Base-by-base conservation (phyloP, 1,139 yeast genomes). In the Tardiomyces depauwii region DNA sequence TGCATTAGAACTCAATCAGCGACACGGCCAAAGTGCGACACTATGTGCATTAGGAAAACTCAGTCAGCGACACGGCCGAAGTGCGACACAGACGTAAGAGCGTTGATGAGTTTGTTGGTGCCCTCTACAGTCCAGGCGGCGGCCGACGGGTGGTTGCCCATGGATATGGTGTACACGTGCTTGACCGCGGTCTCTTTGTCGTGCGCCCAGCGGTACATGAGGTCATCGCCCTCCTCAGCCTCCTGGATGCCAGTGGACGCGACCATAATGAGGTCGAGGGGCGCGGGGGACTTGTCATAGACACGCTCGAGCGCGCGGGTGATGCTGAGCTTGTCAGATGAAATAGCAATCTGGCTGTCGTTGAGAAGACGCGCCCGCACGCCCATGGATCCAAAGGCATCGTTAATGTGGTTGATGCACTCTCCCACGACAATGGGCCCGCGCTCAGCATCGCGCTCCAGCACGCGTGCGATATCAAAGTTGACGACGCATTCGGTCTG, bases 381-480 rank as follows among this genome's bases (percentile, higher is more conserved):
- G 28, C 82, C 82, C 44, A 73, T 77, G 21, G 67, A 68, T 16
- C 76, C 74, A 59, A 79, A 86, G 25, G 82, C 67, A 38, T 83
- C 93, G 63, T 89, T 88, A 48, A 89, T 78, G 60, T 88, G 91
- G 39, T 88, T 82, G 46, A 88, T 81, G 49, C 85, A 75, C 56
- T 88, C 96, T 42, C 96, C 96, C 67, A 87, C 76, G 14, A 82
- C 74, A 45, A 79, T 74, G 40, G 74, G 66, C 43, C 80, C 78
- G 53, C 93, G 73, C 44, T 80, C 86, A 30, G 72, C 70, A 55
- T 84, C 89, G 43, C 80, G 77, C 43, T 71, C 52, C 66, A 49
- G 30, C 18, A 53, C 50, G 3, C 50, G 42, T 16, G 52, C 49
- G 28, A 54, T 53, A 40, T 85, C 89, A 0, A 89, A 80, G 53